These are phyloP conservation scores for Microbotryomycetes sp. DNA, from an alignment of 1,284 basidiomycete genomes.

Conservation along the genomic window DNA sequence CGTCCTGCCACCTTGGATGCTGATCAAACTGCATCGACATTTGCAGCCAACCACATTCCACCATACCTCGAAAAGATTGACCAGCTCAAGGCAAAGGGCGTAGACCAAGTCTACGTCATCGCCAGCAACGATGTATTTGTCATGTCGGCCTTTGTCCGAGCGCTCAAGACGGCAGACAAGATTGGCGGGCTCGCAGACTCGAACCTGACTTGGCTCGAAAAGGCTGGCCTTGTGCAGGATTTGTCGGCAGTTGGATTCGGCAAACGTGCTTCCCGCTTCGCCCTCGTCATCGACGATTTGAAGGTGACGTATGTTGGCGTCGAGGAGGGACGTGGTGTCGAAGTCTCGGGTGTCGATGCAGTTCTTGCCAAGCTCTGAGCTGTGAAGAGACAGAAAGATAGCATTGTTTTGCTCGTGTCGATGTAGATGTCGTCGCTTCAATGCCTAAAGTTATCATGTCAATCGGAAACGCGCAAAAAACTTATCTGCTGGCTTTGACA, in stretches of 20 bases:
- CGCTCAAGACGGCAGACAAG: conserved; percentile 54
- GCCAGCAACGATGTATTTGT: conserved; percentile 71
- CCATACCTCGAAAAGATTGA: conserved; percentile 58
- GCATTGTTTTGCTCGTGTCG: conserved; percentile 37
- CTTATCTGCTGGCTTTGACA: conserved; percentile 36
- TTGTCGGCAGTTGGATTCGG: conserved; percentile 54
- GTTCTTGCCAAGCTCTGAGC: conserved; percentile 53
- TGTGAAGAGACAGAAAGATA: conserved; percentile 37
- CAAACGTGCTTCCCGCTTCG: conserved; percentile 60
- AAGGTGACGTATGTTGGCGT: conserved; percentile 54
- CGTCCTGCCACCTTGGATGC: conserved; percentile 34
- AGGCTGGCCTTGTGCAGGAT: conserved; percentile 57
- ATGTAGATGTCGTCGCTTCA: not conserved
- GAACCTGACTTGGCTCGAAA: conserved; percentile 56
- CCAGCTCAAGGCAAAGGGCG: conserved; percentile 64
- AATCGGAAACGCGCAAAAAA: too few species aligned
- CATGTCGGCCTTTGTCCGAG: conserved; percentile 55
- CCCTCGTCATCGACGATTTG: conserved; percentile 61
- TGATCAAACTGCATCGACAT: conserved; percentile 37
- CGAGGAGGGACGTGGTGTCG: conserved; percentile 48
- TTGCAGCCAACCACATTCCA: conserved; percentile 56
- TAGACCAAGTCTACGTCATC: conserved; percentile 52
- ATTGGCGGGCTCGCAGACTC: conserved; percentile 67
- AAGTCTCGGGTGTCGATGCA: conserved; percentile 58
- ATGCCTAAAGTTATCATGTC: too few species aligned